Base-by-base conservation (phyloP, 352 stramenopile genomes). In the Phytophthora hibernalis region DNA sequence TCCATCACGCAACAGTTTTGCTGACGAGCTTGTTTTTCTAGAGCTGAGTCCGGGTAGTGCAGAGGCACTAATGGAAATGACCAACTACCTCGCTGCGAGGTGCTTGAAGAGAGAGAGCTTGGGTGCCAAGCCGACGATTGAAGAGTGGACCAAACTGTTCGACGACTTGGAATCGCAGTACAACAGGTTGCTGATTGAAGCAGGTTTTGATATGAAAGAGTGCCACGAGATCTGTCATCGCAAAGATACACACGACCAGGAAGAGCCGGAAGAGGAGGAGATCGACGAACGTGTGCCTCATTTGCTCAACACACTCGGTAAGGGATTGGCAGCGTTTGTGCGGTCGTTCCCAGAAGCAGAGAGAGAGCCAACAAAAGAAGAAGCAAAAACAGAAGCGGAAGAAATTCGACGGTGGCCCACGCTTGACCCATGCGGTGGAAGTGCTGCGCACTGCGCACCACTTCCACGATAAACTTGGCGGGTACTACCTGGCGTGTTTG, bases 381-480 rank as follows among this genome's bases (percentile, higher is more conserved):
- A 69, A 69, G 42, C 49, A 64, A 15, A 70, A 70, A 22, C 68
- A 68, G 52, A 72, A 72, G 56, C 33, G 30, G 4, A 67, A 58
- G 45, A 65, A 58, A 44, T 45, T 21, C 21, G 12, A 12, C 12
- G 56, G 35, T 45, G 54, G 48, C 10, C 11, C 54, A 26, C 77
- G 66, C 5, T 90, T 82, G 15, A 62, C 65, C 1, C 82, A 88
- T 28, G 77, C 86, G 3, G 74, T 94, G 37, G 74, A 92, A 30
- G 74, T 91, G 31, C 66, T 95, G 11, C 79, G 78, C 0, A 80
- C 77, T 11, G 85, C 87, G 5, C 87, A 95, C 61, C 85, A 93
- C 54, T 89, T 93, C 33, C 85, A 95, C 65, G 87, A 95, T 72
- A 88, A 91, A 62, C 79, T 95, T 16, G 87, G 87, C 0, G 85